phyloP scores from a whole-genome alignment of 345 rosid genomes.

The Salix caprea region DNA sequence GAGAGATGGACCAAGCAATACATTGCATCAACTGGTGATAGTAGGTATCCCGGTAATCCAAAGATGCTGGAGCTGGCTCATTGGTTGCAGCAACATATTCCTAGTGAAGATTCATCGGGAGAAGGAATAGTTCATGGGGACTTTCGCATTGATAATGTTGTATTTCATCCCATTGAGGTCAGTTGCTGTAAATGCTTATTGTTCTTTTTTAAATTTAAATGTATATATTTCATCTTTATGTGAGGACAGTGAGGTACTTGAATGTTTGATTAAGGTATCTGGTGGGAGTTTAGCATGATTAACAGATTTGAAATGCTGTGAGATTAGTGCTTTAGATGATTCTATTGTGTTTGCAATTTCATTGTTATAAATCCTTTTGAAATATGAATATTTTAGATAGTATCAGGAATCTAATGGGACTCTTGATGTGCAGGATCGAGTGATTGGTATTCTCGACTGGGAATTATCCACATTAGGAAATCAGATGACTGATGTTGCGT shows the following conservation, averaged over 20 bases:
- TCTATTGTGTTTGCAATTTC: neutral
- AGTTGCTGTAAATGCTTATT: constrained; percentile 6
- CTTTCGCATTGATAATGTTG: constrained; percentile 86
- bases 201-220: neutral
- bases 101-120: constrained; percentile 71
- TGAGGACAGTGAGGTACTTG: neutral
- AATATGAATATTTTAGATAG: neutral
- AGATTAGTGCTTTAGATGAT: constrained; percentile 3
- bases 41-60: constrained; percentile 63
- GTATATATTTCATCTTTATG: neutral
- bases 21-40: constrained; percentile 75
- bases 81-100: constrained; percentile 65
- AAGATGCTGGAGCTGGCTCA: constrained; percentile 72
- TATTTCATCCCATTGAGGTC: constrained; percentile 89
- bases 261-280: neutral
- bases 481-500: constrained; percentile 94
- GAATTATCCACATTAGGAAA: constrained; percentile 94
- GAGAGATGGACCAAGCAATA: constrained; percentile 95
- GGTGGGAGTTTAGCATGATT: neutral
- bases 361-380: neutral
- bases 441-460: constrained; percentile 94
- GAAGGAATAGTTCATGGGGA: constrained; percentile 93
- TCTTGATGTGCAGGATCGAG: constrained; percentile 65
- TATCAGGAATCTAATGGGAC: neutral
- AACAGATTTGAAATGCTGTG: neutral